phyloP scores from a whole-genome alignment of 805 yeast species.

The Lipomyces kockii region DNA sequence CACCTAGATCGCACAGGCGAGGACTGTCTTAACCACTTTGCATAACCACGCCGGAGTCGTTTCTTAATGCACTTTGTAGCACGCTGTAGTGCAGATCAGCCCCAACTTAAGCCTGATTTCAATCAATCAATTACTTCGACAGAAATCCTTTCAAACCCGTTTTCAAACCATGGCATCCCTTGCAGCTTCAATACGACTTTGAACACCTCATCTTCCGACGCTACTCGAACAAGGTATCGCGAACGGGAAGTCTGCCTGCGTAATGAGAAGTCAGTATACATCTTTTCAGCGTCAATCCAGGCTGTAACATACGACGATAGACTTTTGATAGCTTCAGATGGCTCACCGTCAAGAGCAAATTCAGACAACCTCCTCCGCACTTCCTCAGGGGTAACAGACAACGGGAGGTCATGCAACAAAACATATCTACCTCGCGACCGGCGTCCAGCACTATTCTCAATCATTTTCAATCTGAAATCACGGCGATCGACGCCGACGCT shows the following conservation, averaged over 20 bases:
- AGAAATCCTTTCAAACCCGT: neutral
- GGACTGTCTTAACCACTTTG: too few species aligned
- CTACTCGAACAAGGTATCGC: constrained; percentile 10
- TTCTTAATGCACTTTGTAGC: too few species aligned
- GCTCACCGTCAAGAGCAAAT: neutral
- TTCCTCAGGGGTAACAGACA: neutral
- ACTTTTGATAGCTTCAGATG: neutral
- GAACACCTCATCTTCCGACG: constrained; percentile 16
- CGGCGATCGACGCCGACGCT: neutral
- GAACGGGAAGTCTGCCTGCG: neutral
- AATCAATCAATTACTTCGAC: neutral
- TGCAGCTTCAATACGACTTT: constrained; percentile 13
- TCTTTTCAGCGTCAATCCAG: neutral
- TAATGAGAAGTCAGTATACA: neutral
- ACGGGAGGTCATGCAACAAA: neutral
- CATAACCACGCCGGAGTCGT: too few species aligned
- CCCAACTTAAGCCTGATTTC: too few species aligned
- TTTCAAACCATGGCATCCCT: constrained; percentile 9
- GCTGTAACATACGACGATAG: neutral
- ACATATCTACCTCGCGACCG: neutral
- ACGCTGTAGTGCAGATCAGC: too few species aligned
- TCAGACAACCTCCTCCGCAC: neutral
- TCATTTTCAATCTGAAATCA: neutral
- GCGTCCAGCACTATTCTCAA: neutral
- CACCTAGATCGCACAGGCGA: too few species aligned